phyloP scores from a whole-genome alignment of 1,139 yeast species.

The Yamadazyma sp. region DNA sequence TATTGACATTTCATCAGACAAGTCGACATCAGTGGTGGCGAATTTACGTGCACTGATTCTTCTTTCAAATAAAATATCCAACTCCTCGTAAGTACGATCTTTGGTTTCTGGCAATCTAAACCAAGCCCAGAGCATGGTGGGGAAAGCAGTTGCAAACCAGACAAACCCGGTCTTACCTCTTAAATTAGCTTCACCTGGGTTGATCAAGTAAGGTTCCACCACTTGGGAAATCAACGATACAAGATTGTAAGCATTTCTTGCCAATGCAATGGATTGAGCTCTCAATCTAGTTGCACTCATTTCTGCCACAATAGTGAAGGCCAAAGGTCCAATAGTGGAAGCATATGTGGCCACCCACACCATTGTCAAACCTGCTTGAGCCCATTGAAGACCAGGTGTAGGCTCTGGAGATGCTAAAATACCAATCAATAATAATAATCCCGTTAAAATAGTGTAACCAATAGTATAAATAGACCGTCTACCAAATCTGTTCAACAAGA shows the following conservation, averaged over 20 bases:
- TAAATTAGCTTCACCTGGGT: slow-evolving; percentile 23
- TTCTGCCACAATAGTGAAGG: slow-evolving; percentile 24
- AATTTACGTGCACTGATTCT: slow-evolving; percentile 21
- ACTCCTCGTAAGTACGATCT: slow-evolving; percentile 24
- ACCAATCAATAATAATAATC: slow-evolving; percentile 44
- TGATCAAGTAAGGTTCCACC: slow-evolving; percentile 27
- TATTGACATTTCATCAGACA: slow-evolving; percentile 10
- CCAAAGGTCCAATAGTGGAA: slow-evolving; percentile 25
- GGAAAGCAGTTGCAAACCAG: slow-evolving; percentile 42
- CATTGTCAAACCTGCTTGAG: slow-evolving; percentile 23
- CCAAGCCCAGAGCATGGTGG: slow-evolving; percentile 23
- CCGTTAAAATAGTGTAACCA: slow-evolving; percentile 21
- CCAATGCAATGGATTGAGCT: slow-evolving; percentile 25
- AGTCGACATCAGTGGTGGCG: slow-evolving; percentile 11
- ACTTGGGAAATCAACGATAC: slow-evolving; percentile 20
- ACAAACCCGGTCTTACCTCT: slow-evolving; percentile 28
- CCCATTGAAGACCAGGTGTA: slow-evolving; percentile 21
- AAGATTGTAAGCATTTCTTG: slow-evolving; percentile 25
- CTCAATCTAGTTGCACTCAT: slow-evolving; percentile 26
- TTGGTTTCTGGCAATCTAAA: slow-evolving; percentile 26
- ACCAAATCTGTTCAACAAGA: slow-evolving; percentile 19
- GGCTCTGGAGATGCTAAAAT: slow-evolving; percentile 35
- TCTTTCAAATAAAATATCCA: slow-evolving; percentile 24
- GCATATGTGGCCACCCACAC: slow-evolving; percentile 26
- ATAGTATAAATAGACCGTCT: slow-evolving; percentile 24